Base-by-base conservation (phyloP, 2,329 filamentous ascomycete species). In the Salinomyces thailandicus region DNA sequence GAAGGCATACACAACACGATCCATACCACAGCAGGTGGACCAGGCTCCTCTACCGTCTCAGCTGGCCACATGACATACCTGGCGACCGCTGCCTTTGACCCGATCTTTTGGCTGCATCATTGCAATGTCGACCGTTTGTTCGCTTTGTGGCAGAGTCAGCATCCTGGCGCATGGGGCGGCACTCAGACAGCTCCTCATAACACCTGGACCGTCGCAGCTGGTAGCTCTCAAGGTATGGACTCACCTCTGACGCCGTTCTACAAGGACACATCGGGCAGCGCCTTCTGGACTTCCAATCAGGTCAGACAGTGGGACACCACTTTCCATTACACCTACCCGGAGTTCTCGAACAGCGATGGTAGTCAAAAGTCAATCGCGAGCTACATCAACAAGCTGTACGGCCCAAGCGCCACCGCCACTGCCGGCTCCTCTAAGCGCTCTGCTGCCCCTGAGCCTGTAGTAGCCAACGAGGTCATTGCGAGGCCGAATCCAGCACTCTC, bases 261-360 rank as follows among this genome's bases (percentile, higher is more conserved):
- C 46, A 61, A 69, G 29, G 66, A 70, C 36, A 52, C 58, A 1
- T 62, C 69, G 35, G 75, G 75, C 31, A 67, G 66, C 2, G 67
- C 66, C 2, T 82, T 81, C 56, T 85, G 79, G 76, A 79, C 70
- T 7, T 80, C 80, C 1, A 69, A 76, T 36, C 67, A 64, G 44
- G 68, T 75, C n/a, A 69, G 78, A 19, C 63, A 72, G 32, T 46
- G 43, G 43, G 72, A 72, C 11, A 66, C 69, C 19, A 64, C 63
- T 2, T 80, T 89, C 58, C 75, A 76, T 8, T 89, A 89, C 55
- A 77, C 74, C 0, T 91, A 91, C 53, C 67, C 76, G 0, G 82
- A 87, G 46, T 72, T 76, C 26, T 47, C 63, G 13, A 59, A 53
- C 43, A 56, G 48, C 46, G 58, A 49, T 44, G 59, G 50, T 37